phyloP scores from a whole-genome alignment of 805 yeast genomes.

The Monosporozyma yasuniensis region DNA sequence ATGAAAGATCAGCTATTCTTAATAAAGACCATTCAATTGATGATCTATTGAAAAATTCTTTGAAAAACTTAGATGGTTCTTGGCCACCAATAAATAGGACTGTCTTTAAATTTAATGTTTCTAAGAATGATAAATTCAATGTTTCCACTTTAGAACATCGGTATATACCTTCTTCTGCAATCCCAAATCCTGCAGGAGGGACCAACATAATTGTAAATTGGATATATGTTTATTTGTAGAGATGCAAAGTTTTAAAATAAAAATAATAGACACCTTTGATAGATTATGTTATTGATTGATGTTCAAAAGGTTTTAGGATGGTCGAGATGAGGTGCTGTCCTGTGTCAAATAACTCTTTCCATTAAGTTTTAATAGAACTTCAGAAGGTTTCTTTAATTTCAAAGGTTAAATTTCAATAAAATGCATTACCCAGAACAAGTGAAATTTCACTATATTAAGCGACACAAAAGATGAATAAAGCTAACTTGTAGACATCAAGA shows the following conservation, averaged over 20 bases:
- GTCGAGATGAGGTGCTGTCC: too few species aligned
- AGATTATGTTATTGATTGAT: background rate
- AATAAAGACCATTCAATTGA: slow-evolving; percentile 39
- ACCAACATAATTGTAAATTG: slow-evolving; percentile 49
- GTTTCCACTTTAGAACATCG: slow-evolving; percentile 74
- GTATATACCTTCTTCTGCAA: slow-evolving; percentile 81
- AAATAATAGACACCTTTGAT: background rate
- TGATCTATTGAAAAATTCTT: slow-evolving; percentile 52
- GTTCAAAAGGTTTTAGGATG: background rate
- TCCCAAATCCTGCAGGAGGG: slow-evolving; percentile 87
- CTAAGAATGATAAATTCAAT: slow-evolving; percentile 67
- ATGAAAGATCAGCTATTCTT: slow-evolving; percentile 27
- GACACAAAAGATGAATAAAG: background rate
- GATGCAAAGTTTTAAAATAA: background rate
- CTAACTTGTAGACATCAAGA: background rate
- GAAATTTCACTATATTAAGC: background rate
- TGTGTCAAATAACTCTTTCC: background rate
- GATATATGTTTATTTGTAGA: background rate
- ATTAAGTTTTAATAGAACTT: background rate
- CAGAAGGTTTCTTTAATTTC: background rate
- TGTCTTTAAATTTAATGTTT: slow-evolving; percentile 59
- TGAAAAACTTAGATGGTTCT: slow-evolving; percentile 65
- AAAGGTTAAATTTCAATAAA: background rate
- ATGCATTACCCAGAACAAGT: background rate
- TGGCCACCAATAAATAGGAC: slow-evolving; percentile 77